Percentiles rank a stretch among this genome's conserved stretches.
Evolutionary conservation across 805 yeast genomes (phyloP).

Genomic region (Blastobotrys terrestris): DNA sequence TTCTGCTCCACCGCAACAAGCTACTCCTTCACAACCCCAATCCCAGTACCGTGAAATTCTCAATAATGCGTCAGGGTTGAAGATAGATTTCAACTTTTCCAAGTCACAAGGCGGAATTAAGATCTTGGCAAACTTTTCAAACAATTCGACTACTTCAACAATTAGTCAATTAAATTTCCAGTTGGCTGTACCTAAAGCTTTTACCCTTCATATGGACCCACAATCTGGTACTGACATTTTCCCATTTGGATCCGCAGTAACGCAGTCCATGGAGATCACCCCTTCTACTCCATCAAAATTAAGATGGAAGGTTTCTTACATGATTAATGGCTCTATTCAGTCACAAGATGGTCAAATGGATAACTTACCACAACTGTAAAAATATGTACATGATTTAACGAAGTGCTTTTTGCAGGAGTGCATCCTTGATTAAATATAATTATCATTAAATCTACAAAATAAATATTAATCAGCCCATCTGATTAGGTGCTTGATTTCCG

Average conservation of each 20-base stretch:
- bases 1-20: slow-evolving; percentile 13
- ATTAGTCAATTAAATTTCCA: slow-evolving; percentile 50
- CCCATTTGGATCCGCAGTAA: slow-evolving; percentile 41
- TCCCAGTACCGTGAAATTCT: slow-evolving; percentile 31
- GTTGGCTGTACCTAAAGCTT: slow-evolving; percentile 65
- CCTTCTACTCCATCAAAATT: slow-evolving; percentile 45
- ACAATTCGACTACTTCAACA: slow-evolving; percentile 33
- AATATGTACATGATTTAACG: background rate
- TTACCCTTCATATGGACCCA: slow-evolving; percentile 52
- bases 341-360: slow-evolving; percentile 55
- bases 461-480: slow-evolving; percentile 7
- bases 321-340: slow-evolving; percentile 39
- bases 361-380: slow-evolving; percentile 6
- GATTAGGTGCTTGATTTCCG: background rate
- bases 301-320: slow-evolving; percentile 67
- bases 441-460: background rate
- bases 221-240: slow-evolving; percentile 53
- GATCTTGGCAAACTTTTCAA: slow-evolving; percentile 46
- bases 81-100: slow-evolving; percentile 41
- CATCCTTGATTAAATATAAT: background rate
- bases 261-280: slow-evolving; percentile 40
- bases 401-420: background rate
- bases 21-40: slow-evolving; percentile 7
- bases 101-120: slow-evolving; percentile 33
- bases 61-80: slow-evolving; percentile 38